A percentile compares a stretch with the other conserved stretches of the same genome.
Evolutionary conservation across 2,329 filamentous ascomycete genomes (phyloP).

Genomic region (Penicillium sp.): DNA sequence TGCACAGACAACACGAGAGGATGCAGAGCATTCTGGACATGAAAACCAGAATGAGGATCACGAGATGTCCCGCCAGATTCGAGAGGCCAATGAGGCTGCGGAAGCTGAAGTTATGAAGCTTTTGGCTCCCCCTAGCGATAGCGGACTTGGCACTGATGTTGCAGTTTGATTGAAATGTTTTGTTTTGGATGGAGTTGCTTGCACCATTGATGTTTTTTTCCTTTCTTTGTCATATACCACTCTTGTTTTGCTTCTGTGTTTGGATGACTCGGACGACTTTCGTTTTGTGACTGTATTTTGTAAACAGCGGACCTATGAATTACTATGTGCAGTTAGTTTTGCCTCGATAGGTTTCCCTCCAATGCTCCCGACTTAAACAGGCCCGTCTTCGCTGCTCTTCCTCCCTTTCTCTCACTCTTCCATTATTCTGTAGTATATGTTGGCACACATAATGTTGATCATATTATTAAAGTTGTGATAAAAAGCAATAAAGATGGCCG

Average conservation of each 20-base stretch:
- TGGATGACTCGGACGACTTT: constrained; percentile 2
- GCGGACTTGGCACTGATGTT: constrained; percentile 28
- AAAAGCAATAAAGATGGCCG: too few species aligned
- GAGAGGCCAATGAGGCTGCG: constrained; percentile 13
- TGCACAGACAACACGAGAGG: constrained; percentile 18
- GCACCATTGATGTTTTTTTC: constrained; percentile 6
- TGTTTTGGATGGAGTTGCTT: constrained; percentile 4
- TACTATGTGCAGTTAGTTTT: too few species aligned
- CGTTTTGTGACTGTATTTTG: constrained; percentile 1
- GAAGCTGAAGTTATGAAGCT: constrained; percentile 26
- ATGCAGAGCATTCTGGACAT: constrained; percentile 4
- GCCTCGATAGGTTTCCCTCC: too few species aligned
- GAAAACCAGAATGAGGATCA: constrained; percentile 15
- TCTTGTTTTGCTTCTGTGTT: constrained; percentile 11
- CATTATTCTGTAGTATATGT: too few species aligned
- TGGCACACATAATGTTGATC: too few species aligned
- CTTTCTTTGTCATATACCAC: constrained; percentile 24
- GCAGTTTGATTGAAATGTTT: constrained; percentile 5
- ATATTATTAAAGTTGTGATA: too few species aligned
- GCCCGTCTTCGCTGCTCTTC: too few species aligned
- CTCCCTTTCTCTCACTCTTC: too few species aligned
- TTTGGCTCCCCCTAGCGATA: constrained; percentile 29
- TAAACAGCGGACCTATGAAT: too few species aligned
- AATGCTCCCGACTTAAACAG: too few species aligned
- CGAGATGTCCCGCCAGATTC: constrained; percentile 11